Evolutionary conservation across 1,139 yeast species (phyloP).

Genomic region (Sugiyamaella sp.): DNA sequence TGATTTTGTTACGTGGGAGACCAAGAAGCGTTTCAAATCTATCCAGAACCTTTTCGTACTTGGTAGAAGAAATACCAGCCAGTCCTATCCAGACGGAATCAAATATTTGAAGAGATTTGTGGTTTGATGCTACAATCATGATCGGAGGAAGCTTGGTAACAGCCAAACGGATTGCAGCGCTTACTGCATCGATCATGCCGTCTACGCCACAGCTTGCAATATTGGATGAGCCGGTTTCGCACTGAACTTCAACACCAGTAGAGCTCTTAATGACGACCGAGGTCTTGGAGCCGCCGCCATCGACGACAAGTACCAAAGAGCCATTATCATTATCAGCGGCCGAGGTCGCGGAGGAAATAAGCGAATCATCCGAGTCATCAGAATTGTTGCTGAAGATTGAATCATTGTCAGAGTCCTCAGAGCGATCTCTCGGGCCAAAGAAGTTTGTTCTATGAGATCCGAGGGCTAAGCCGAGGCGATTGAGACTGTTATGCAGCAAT

Average conservation of each 20-base stretch:
- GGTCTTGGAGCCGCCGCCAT: constrained; percentile 33
- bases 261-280: constrained; percentile 25
- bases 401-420: constrained; percentile 8
- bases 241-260: constrained; percentile 14
- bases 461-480: constrained; percentile 16
- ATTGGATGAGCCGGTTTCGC: constrained; percentile 24
- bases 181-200: constrained; percentile 18
- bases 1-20: constrained; percentile 14
- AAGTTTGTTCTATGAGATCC: constrained; percentile 11
- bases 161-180: constrained; percentile 18
- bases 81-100: constrained; percentile 30
- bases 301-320: constrained; percentile 22
- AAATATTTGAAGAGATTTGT: constrained; percentile 15
- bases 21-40: constrained; percentile 20
- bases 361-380: not conserved
- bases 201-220: constrained; percentile 24
- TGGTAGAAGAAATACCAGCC: constrained; percentile 29
- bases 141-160: constrained; percentile 15
- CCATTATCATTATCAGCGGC: not conserved
- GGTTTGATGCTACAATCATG: not conserved
- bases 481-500: constrained; percentile 22
- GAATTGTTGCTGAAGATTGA: constrained; percentile 10
- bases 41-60: constrained; percentile 13
- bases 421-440: constrained; percentile 19
- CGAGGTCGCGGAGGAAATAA: constrained; percentile 13